These are phyloP conservation scores for Coffea canephora DNA, from an alignment of 257 asterid species.

Conservation along the genomic window DNA sequence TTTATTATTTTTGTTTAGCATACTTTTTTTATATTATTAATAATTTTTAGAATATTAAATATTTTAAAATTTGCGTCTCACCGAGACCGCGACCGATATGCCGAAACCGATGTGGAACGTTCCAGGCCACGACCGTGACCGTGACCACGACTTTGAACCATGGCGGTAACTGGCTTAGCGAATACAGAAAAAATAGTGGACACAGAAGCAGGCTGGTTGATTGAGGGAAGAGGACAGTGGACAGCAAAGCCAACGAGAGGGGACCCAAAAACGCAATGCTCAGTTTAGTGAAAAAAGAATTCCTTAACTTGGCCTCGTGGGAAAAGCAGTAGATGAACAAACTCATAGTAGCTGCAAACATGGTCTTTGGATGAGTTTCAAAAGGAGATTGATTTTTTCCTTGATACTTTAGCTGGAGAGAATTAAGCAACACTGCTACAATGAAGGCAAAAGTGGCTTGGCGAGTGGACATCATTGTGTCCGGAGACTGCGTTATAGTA, in stretches of 20 bases:
- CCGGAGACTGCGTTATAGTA: neutral
- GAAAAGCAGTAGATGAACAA: neutral
- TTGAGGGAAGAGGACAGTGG: neutral
- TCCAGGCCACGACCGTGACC: no score
- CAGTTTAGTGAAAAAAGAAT: neutral
- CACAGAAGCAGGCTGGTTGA: neutral
- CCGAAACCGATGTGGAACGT: no score
- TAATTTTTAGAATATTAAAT: no score
- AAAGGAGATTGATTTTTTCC: conserved; percentile 9
- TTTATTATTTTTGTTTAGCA: no score
- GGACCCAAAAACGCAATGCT: neutral
- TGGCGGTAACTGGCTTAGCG: neutral
- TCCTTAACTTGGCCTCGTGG: neutral
- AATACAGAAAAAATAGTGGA: neutral
- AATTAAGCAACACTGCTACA: neutral
- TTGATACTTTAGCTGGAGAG: neutral
- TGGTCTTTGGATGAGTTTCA: neutral
- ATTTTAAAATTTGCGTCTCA: no score
- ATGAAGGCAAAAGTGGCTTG: neutral
- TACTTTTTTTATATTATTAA: no score
- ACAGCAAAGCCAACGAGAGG: neutral
- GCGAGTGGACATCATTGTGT: neutral
- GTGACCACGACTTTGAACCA: no score
- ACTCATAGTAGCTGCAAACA: neutral
- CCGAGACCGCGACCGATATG: no score